Base-by-base conservation (phyloP, 169 alveolate genomes). In the Prorocentrum cordatum region DNA sequence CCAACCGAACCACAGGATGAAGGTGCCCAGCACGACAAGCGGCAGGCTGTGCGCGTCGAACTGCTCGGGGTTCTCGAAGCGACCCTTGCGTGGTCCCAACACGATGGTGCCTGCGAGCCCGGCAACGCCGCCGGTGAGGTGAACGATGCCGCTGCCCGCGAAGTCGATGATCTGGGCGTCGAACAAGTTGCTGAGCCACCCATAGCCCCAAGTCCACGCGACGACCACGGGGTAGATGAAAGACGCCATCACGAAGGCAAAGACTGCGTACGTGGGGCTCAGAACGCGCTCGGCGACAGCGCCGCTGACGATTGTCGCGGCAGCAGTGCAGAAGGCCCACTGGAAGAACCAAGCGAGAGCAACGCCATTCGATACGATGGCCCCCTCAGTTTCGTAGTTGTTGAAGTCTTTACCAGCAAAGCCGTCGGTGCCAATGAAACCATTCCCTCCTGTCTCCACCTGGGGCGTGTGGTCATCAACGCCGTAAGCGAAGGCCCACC, bases 11-110 rank as follows among this genome's bases (percentile, higher is more conserved):
- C 79, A 67, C 36, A 67, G n/a, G 6, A 62, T 58, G 42, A 77
- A 77, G 47, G 87, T 77, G 59, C 87, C 87, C 50, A 77, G 73
- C 62, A 77, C 87, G 31, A 77, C 87, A 27, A 77, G 39, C 27
- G 87, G 87, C 38, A 77, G 35, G 61, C 58, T 58, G 50, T 66
- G 75, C 12, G 42, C n/a, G 16, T 32, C 50, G 50, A 66, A 66
- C 50, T 66, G 47, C 29, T 73, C 85, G 14, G 67, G 71, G 29
- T 54, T 45, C 26, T 24, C 67, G 70, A 73, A 73, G 36, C 85
- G 67, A 3, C 85, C 85, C 36, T 50, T 54, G 20, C 85, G 70
- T 5, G 85, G 85, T 2, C 85, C 85, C n/a, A 73, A 31, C 16
- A 73, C 35, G 16, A 73, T 16, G 36, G 85, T 54, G 54, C 85